Evolutionary conservation across 2,329 filamentous ascomycete genomes (phyloP), one percentile per base, ranked within the genome.

Genomic region (Nemania diffusa): DNA sequence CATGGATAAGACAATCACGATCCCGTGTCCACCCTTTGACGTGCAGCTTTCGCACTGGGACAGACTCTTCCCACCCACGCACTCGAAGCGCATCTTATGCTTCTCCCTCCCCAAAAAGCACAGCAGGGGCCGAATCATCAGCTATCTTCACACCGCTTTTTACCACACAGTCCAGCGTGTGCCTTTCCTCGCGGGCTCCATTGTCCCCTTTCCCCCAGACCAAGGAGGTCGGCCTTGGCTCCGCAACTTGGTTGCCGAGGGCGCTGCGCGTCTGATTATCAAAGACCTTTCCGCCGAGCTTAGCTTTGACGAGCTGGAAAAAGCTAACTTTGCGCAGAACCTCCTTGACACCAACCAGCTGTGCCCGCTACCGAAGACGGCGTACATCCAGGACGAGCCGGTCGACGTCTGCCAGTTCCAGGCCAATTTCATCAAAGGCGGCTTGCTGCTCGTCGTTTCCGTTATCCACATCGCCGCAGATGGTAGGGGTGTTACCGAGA

Each of bases 381-480:
- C 26, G 5, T 53, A 53, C 50, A 15, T 53, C 50, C 50, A 53
- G 20, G 50, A 53, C 5, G 26, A 53, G 3, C 50, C 50, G 50
- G 50, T 53, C 50, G 50, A 53, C 29, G 50, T 53, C 5, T 53
- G 50, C 50, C 50, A 53, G 50, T 53, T 53, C 17, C 50, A 53
- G 24, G 50, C 50, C 27, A 53, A 53, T 34, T 53, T 53, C 27
- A 32, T 53, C 50, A 26, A 53, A 6, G 50, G 50, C 26, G 27
- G 50, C 24, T 15, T 53, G 50, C 50, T 53, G 26, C 17, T 53
- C 9, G 50, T 53, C 17, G 50, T 53, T 34, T 53, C 50, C 50
- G 32, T 53, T 15, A 20, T 53, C 8, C 50, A 53, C 50, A 53
- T 53, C 9, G 50, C 50, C 50, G 50, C 50, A 17, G 50, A 53